Evolutionary conservation across 306 rosid species (phyloP).

Genomic region (Mimosa pudica): DNA sequence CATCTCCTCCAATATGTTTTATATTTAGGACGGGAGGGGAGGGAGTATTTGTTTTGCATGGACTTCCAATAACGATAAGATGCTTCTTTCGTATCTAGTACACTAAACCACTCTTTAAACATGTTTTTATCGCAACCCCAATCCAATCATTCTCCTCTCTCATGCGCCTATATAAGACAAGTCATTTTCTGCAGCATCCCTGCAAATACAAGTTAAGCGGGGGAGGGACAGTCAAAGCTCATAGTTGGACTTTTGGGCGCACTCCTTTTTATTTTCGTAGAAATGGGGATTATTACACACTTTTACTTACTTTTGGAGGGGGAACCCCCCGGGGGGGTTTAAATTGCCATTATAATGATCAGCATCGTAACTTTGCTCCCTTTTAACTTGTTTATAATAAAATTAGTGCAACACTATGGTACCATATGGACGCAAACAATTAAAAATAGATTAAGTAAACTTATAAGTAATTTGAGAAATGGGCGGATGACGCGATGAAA

Average conservation of each 20-base stretch:
- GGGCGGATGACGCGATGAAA: background rate
- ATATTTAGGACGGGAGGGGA: no score
- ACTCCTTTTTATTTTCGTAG: background rate
- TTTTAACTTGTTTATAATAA: background rate
- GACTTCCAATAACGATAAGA: no score
- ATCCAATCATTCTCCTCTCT: background rate
- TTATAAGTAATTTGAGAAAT: background rate
- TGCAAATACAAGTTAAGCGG: background rate
- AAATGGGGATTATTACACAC: background rate
- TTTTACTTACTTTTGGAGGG: background rate
- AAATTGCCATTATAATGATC: background rate
- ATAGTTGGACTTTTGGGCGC: background rate
- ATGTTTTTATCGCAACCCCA: background rate
- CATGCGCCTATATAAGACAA: background rate
- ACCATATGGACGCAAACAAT: no score
- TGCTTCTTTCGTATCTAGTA: no score
- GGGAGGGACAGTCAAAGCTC: background rate
- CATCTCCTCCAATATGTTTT: no score
- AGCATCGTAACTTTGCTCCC: background rate
- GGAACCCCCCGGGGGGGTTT: background rate
- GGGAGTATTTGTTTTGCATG: background rate
- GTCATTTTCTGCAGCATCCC: conserved; percentile 24
- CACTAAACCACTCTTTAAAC: no score
- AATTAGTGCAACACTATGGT: background rate
- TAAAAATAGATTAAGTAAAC: background rate